Evolutionary conservation across 2,329 filamentous ascomycete species (phyloP).

Genomic region (Thielaviopsis populi): DNA sequence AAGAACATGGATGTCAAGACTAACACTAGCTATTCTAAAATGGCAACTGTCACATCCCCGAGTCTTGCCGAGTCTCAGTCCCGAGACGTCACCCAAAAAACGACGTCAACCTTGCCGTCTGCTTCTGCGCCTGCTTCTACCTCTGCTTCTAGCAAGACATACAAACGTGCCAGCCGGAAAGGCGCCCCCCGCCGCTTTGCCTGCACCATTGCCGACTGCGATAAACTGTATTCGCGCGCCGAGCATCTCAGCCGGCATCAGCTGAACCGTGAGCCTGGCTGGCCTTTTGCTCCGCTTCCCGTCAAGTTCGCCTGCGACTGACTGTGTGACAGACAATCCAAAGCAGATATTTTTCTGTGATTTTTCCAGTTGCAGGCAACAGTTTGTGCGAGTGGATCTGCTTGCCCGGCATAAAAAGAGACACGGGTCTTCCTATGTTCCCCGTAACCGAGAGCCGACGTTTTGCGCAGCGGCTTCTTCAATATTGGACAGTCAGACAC

Average conservation of each 20-base stretch:
- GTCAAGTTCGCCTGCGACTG: conserved; percentile 16
- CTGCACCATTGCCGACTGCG: conserved; percentile 57
- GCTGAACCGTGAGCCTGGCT: conserved; percentile 48
- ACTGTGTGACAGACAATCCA: conserved; percentile 41
- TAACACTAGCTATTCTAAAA: neutral
- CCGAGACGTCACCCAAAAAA: neutral
- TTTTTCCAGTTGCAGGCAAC: conserved; percentile 56
- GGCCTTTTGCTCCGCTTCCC: conserved; percentile 1
- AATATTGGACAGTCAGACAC: too few relatives aligned
- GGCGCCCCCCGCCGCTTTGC: conserved; percentile 38
- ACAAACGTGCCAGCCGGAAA: conserved; percentile 38
- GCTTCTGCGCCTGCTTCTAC: neutral
- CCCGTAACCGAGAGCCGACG: conserved; percentile 33
- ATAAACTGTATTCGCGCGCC: conserved; percentile 65
- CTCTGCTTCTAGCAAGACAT: conserved; percentile 18
- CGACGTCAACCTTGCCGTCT: neutral
- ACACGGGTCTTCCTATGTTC: conserved; percentile 41
- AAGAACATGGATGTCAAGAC: neutral
- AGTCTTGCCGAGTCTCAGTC: neutral
- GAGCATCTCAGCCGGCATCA: conserved; percentile 73
- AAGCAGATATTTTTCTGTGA: conserved; percentile 70
- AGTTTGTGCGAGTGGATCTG: conserved; percentile 66
- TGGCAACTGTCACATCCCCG: neutral
- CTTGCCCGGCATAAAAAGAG: conserved; percentile 53
- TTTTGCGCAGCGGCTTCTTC: neutral